These are phyloP conservation scores for Colletotrichum euphorbiae DNA, from an alignment of 2,329 filamentous ascomycete species.

Conservation along the genomic window DNA sequence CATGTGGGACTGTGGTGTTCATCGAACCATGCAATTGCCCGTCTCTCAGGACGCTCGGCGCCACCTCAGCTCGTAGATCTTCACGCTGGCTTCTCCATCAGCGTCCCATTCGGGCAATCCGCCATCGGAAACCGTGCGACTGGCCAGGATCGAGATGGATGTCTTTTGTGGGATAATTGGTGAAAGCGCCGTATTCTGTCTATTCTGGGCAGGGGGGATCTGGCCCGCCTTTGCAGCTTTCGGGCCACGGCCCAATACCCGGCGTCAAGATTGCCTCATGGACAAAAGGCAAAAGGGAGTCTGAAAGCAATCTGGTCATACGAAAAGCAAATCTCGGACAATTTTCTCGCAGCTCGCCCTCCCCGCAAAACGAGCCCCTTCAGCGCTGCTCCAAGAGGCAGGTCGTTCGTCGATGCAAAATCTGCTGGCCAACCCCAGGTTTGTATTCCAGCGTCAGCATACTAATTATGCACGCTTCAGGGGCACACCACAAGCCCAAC, in stretches of 20 bases:
- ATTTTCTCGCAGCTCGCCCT: constrained; percentile 8
- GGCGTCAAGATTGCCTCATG: not conserved
- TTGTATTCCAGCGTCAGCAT: constrained; percentile 5
- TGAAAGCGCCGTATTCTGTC: not conserved
- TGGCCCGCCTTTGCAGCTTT: not conserved
- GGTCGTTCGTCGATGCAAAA: not conserved
- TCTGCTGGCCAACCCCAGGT: constrained; percentile 9
- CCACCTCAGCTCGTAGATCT: constrained; percentile 26
- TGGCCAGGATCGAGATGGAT: constrained; percentile 9
- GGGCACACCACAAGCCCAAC: constrained; percentile 7
- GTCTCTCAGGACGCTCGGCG: constrained; percentile 9
- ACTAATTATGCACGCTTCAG: constrained; percentile 21
- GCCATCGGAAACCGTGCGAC: constrained; percentile 11
- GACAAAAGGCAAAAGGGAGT: not conserved
- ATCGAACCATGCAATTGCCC: constrained; percentile 21
- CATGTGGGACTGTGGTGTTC: constrained; percentile 5
- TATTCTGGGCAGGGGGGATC: constrained; percentile 23
- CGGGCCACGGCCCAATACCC: constrained; percentile 10
- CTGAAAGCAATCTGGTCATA: constrained; percentile 6
- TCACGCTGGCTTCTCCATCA: constrained; percentile 19
- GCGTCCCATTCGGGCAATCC: constrained; percentile 16
- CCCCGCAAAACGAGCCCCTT: constrained; percentile 19
- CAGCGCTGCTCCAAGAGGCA: constrained; percentile 8
- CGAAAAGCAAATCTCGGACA: constrained; percentile 34
- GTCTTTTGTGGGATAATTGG: constrained; percentile 8